phyloP scores from a whole-genome alignment of 2,329 filamentous ascomycete genomes.

The Pyrenochaeta sp. region DNA sequence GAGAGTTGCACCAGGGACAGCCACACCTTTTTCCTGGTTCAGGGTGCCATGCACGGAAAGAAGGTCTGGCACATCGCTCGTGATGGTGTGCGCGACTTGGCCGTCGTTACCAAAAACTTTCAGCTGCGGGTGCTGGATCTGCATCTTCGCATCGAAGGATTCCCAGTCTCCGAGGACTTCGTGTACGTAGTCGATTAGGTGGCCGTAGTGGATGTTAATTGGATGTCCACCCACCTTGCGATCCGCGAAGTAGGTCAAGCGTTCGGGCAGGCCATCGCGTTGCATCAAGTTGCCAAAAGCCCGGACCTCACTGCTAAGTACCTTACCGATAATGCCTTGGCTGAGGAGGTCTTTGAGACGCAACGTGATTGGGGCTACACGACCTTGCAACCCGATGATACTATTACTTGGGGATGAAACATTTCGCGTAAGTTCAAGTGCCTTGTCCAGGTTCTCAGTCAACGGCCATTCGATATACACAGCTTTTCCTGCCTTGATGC shows the following conservation, averaged over 20 bases:
- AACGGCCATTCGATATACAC: conserved; percentile 64
- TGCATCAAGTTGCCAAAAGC: conserved; percentile 16
- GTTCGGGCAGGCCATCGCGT: conserved; percentile 20
- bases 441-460: conserved; percentile 45
- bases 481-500: conserved; percentile 61
- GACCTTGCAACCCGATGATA: conserved; percentile 57
- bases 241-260: conserved; percentile 26
- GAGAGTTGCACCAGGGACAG: conserved; percentile 20
- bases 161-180: conserved; percentile 26
- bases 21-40: not conserved
- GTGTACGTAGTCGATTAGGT: conserved; percentile 30
- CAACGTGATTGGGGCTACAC: conserved; percentile 46
- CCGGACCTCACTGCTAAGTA: conserved; percentile 41
- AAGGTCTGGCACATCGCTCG: conserved; percentile 58
- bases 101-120: conserved; percentile 13
- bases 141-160: conserved; percentile 19
- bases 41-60: conserved; percentile 50
- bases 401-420: conserved; percentile 1
- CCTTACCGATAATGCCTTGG: conserved; percentile 51
- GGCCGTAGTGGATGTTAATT: conserved; percentile 29
- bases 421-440: conserved; percentile 51
- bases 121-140: conserved; percentile 27
- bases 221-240: conserved; percentile 25
- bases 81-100: conserved; percentile 2
- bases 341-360: conserved; percentile 53